Percentiles rank a stretch among this genome's conserved stretches.
These are phyloP conservation scores for Sarcomyxa edulis DNA, from an alignment of 768 basidiomycete genomes.

Conservation along the genomic window DNA sequence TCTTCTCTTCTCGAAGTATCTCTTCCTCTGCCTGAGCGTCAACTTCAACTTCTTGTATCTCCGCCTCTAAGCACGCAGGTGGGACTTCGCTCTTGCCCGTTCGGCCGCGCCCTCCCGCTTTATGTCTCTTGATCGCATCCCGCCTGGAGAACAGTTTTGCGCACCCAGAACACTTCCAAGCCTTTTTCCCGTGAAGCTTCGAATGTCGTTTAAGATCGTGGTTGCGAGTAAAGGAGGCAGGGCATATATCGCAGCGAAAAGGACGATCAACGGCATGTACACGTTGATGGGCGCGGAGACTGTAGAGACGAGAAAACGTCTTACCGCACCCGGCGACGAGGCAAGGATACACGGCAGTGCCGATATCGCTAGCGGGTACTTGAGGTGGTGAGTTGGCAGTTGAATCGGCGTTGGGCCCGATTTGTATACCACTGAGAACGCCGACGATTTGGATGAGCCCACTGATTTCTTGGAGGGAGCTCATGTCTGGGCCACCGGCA, in stretches of 20 bases:
- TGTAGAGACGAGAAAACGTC: slow-evolving; percentile 64
- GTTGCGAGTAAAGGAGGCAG: slow-evolving; percentile 73
- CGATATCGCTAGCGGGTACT: slow-evolving; percentile 41
- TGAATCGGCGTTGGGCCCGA: slow-evolving; percentile 40
- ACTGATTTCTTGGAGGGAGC: slow-evolving; percentile 66
- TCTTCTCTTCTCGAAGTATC: slow-evolving; percentile 51
- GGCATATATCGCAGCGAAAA: slow-evolving; percentile 57
- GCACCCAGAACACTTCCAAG: slow-evolving; percentile 72
- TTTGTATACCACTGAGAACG: slow-evolving; percentile 73
- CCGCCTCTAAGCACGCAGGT: slow-evolving; percentile 52
- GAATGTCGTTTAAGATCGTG: slow-evolving; percentile 79
- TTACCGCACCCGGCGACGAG: slow-evolving; percentile 60
- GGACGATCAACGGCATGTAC: slow-evolving; percentile 62
- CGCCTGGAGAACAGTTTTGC: slow-evolving; percentile 70
- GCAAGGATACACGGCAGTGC: slow-evolving; percentile 79
- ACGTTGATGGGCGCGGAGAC: slow-evolving; percentile 67
- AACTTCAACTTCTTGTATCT: slow-evolving; percentile 56
- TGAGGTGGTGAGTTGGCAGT: slow-evolving; percentile 22
- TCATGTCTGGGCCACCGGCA: slow-evolving; percentile 45
- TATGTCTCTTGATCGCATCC: slow-evolving; percentile 77
- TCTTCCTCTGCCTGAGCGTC: slow-evolving; percentile 37
- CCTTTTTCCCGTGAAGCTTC: slow-evolving; percentile 65
- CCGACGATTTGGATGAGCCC: slow-evolving; percentile 82
- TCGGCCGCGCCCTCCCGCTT: slow-evolving; percentile 49
- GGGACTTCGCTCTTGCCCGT: slow-evolving; percentile 46